Base-by-base conservation (phyloP, 345 rosid species). In the Syzygium oleosum region DNA sequence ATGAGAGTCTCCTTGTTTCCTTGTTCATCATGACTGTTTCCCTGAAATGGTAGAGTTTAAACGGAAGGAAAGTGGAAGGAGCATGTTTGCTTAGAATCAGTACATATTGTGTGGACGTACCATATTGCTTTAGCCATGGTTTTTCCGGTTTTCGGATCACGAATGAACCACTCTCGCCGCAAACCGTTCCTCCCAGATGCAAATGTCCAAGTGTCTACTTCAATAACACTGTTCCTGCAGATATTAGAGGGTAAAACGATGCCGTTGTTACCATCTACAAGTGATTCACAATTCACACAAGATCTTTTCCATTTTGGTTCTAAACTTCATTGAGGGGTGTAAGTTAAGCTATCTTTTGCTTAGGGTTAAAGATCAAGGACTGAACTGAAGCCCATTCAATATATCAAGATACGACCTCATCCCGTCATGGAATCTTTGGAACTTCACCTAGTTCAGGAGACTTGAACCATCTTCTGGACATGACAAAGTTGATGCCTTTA, bases 1-100 rank as follows among this genome's bases (percentile, higher is more conserved):
- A 96, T 55, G 99, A 95, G 85, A 98, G 90, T 87, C 93, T 96
- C 90, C 99, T 94, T 55, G 99, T 98, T 87, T 93, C 86, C 93
- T 96, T 98, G 94, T 98, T 98, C 98, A 98, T 96, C 99, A 95
- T 93, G 90, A 98, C 98, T 96, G 98, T 96, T 79, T 95, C 92
- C 90, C 98, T 96, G 93, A 91, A 91, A 27, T 49, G 52, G 55
- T 73, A 87, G 84, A 85, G 83, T 52, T 8, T 10, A 49, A 21
- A 87, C 27, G 85, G 46, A 51, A 54, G 17, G 77, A 80, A 19
- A 13, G n/a, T 84, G 14, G 17, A 23, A 25, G 51, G 52, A 49
- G 85, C 46, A 34, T 27, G 85, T 85, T 56, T 61, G 25, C 52
- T 29, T 4, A 17, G 21, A 27, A 51, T 51, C 19, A 84, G 56